Evolutionary conservation across 352 stramenopile genomes (phyloP), one percentile per base, ranked within the genome.

Genomic region (Globisporangium megalacanthum): DNA sequence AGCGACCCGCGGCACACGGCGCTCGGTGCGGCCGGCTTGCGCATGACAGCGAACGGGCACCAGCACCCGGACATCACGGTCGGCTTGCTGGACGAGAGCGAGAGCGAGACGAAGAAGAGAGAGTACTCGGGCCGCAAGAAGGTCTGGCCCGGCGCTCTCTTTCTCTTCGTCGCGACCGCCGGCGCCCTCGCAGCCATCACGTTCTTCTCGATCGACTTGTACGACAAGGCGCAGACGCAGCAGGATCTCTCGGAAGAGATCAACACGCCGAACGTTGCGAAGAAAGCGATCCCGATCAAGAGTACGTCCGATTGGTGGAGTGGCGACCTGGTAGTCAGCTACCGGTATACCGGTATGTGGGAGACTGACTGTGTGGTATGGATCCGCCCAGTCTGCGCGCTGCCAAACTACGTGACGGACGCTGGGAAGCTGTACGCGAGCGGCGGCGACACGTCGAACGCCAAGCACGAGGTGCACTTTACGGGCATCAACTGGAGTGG

Each of bases 401-500:
- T 82, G 58, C 83, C 83, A 15, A 82, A 91, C 68, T 93, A 91
- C 60, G 61, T 85, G 13, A 75, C 79, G 13, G 60, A 62, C 36
- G 55, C 74, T 2, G 73, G 75, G 42, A 84, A 86, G 64, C 73
- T 93, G 52, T 90, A 86, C 61, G 83, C 83, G 37, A 79, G 49
- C 15, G 65, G 79, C 53, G 77, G 69, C 25, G 72, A 77, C 37
- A 70, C 58, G 2, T 13, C 35, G 22, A 73, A 75, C 19, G 54
- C 72, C 13, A 83, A 83, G 56, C 56, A 87, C 59, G 72, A 86
- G 48, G 64, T 93, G 7, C 72, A 83, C 45, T 87, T 93, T 54
- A 93, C 80, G n/a, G 83, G 83, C 37, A 89, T 93, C 66, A 93
- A 93, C 65, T 93, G 83, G 83, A 93, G 81, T 50, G 83, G 83